Evolutionary conservation across 306 rosid species (phyloP).

Genomic region (Rosa rugosa): DNA sequence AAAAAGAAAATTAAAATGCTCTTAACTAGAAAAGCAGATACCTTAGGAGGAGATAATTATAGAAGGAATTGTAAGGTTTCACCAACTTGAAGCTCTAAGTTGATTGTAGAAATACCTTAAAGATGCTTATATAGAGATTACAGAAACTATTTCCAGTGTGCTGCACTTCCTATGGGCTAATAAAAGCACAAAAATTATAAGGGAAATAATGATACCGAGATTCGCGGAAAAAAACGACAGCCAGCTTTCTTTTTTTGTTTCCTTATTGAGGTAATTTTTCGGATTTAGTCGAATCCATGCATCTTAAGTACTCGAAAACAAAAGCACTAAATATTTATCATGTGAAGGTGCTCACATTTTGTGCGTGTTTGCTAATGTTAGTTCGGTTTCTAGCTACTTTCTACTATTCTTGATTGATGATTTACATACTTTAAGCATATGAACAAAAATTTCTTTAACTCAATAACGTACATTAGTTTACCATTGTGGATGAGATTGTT

Average conservation of each 20-base stretch:
- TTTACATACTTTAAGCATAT: not conserved
- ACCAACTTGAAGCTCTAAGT: conserved; percentile 9
- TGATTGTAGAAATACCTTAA: not conserved
- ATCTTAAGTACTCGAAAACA: not conserved
- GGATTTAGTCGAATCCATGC: conserved; percentile 14
- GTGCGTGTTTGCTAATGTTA: not conserved
- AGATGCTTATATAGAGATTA: conserved; percentile 25
- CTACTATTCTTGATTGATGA: not conserved
- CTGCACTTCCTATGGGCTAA: conserved; percentile 9
- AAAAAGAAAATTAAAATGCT: not conserved
- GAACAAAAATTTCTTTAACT: not conserved
- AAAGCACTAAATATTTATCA: not conserved
- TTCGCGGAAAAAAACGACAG: not conserved
- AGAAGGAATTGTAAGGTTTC: not conserved
- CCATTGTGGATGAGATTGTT: not conserved
- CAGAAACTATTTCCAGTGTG: conserved; percentile 6
- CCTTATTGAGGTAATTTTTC: not conserved
- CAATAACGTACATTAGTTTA: not conserved
- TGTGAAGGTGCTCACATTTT: not conserved
- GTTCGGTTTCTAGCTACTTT: not conserved
- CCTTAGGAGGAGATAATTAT: not conserved
- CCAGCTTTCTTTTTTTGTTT: conserved; percentile 1
- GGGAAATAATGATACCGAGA: conserved; percentile 10
- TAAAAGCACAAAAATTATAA: not conserved
- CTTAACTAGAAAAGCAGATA: not conserved